These are phyloP conservation scores for Raffaelea ambrosiae DNA, from an alignment of 2,329 filamentous ascomycete genomes.

Conservation along the genomic window DNA sequence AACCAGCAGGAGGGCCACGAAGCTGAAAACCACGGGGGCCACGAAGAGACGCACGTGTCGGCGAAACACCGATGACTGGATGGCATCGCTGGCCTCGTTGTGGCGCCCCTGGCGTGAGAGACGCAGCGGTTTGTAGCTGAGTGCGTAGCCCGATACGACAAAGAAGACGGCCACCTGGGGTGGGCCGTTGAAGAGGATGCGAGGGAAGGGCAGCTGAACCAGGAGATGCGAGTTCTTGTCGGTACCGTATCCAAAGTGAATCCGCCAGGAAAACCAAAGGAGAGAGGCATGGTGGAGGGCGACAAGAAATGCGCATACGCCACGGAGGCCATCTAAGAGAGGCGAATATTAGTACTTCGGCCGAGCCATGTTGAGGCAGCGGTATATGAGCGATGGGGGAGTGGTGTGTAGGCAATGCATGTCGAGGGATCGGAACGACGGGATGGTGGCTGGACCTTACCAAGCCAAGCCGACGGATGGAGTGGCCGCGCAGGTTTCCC, in stretches of 20 bases:
- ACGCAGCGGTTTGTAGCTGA: slow-evolving; percentile 16
- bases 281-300: slow-evolving; percentile 37
- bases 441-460: too few species aligned
- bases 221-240: slow-evolving; percentile 10
- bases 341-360: too few species aligned
- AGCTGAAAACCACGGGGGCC: slow-evolving; percentile 10
- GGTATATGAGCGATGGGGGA: too few species aligned
- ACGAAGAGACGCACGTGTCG: slow-evolving; percentile 14
- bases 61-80: slow-evolving; percentile 13
- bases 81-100: slow-evolving; percentile 10
- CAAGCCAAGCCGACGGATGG: slow-evolving; percentile 21
- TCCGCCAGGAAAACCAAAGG: slow-evolving; percentile 19
- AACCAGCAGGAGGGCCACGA: slow-evolving; percentile 5
- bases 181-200: slow-evolving; percentile 23
- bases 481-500: background rate
- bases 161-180: slow-evolving; percentile 33
- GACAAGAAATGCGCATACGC: slow-evolving; percentile 46
- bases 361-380: too few species aligned
- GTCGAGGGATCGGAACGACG: too few species aligned
- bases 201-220: slow-evolving; percentile 27
- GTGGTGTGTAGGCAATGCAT: too few species aligned
- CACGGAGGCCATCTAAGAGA: slow-evolving; percentile 47
- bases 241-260: slow-evolving; percentile 20
- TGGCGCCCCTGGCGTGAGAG: slow-evolving; percentile 11
- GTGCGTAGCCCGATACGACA: slow-evolving; percentile 32